Base-by-base conservation (phyloP, 2,329 filamentous ascomycete genomes). In the Sordariomycetes sp. region DNA sequence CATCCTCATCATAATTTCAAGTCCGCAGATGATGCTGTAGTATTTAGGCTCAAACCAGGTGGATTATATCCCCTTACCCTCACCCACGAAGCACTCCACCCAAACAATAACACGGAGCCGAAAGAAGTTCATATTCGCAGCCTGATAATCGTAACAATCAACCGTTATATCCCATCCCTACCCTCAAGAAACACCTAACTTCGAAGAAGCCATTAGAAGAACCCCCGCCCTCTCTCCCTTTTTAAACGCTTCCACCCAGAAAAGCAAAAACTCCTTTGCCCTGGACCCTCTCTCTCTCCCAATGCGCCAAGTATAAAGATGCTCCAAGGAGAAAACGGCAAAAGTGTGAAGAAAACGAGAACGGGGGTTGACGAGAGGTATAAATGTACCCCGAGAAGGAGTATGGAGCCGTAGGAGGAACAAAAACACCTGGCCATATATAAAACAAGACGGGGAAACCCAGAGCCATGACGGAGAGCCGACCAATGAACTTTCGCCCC, bases 121-220 rank as follows among this genome's bases (percentile, higher is more conserved):
- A 51, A 25, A 58, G 20, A 54, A 51, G 48, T 3, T 7, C 39
- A 17, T n/a, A 45, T 13, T n/a, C 36, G 12, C 15, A 45, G 39
- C 39, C 5, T 24, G n/a, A 58, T 32, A 32, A 32, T 32, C 54
- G 62, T 55, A 48, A 57, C 39, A 58, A 54, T 59, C 62, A 53
- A 58, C 36, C 28, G 28, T 32, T 3, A 32, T 32, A 32, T 32
- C 28, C 28, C 28, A 32, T 32, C 28, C 28, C 28, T 32, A 32
- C 8, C 4, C 28, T 39, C 50, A 59, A 17, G 15, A 55, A 25
- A 51, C 24, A 51, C 39, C 39, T 45, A 52, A 24, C 12, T 10
- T n/a, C 50, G 24, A 34, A 45, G 51, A 28, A 34, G 22, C 34
- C 28, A 45, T 45, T 15, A 45, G n/a, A n/a, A 32, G 3, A 32